Evolutionary conservation across 768 basidiomycete species (phyloP).

Genomic region (Cantharellus cinnabarinus): DNA sequence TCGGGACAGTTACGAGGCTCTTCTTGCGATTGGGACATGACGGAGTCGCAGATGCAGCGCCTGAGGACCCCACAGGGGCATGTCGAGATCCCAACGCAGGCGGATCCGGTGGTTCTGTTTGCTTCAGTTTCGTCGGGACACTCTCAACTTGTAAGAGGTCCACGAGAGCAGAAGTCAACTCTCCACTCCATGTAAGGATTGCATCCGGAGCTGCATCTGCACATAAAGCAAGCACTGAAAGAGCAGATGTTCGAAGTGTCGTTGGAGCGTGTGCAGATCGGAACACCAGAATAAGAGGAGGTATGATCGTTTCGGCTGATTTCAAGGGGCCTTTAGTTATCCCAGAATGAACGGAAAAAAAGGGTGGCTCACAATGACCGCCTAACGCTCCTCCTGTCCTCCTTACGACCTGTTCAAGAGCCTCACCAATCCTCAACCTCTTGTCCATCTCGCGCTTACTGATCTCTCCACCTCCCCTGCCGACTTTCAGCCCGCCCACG

Average conservation of each 20-base stretch:
- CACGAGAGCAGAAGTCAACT: conserved; percentile 46
- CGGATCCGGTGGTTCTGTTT: neutral
- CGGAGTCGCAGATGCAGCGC: no score
- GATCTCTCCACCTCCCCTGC: conserved; percentile 27
- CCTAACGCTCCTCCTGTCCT: conserved; percentile 59
- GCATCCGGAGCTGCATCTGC: conserved; percentile 42
- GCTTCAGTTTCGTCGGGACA: conserved; percentile 5
- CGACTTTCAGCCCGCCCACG: conserved; percentile 23
- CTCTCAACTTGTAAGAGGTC: conserved; percentile 38
- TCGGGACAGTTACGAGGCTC: neutral
- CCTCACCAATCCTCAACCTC: conserved; percentile 66
- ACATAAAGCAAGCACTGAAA: conserved; percentile 56
- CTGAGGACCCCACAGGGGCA: no score
- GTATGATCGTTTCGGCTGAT: conserved; percentile 49
- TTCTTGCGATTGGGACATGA: neutral
- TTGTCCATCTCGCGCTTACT: conserved; percentile 41
- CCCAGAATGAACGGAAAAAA: neutral
- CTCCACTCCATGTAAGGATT: conserved; percentile 37
- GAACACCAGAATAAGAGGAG: conserved; percentile 44
- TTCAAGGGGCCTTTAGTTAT: neutral
- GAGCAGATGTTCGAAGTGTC: conserved; percentile 43
- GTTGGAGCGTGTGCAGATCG: conserved; percentile 44
- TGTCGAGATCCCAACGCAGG: neutral
- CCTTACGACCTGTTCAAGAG: conserved; percentile 54
- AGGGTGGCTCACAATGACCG: conserved; percentile 6